Percentiles rank a stretch among this genome's conserved stretches.
phyloP scores from a whole-genome alignment of 768 basidiomycete genomes.

The Naganishia kalamii region DNA sequence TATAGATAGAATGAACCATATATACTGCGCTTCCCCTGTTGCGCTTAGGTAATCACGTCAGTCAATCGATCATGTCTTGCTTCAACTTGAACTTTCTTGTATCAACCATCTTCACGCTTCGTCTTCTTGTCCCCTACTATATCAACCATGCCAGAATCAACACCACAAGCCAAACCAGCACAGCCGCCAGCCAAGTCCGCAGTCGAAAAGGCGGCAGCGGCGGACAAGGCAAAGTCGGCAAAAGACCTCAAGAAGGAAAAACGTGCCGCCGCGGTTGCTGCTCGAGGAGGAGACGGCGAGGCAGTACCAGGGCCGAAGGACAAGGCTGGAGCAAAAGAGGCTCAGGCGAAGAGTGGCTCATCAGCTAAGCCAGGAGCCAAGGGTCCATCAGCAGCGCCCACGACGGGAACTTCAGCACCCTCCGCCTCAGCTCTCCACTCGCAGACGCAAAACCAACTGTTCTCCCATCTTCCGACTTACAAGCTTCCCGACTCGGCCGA shows the following conservation, averaged over 20 bases:
- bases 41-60: neutral
- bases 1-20: neutral
- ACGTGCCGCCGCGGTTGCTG: constrained; percentile 42
- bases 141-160: neutral
- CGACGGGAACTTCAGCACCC: neutral
- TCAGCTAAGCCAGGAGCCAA: neutral
- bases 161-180: neutral
- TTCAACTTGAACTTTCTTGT: too few species aligned
- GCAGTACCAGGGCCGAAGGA: constrained; percentile 6
- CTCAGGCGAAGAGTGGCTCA: neutral
- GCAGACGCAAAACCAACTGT: constrained; percentile 33
- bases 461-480: constrained; percentile 39
- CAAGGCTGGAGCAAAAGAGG: neutral
- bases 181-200: neutral
- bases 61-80: neutral
- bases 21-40: neutral
- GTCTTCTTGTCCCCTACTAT: neutral
- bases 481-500: constrained; percentile 26
- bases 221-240: constrained; percentile 22
- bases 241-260: constrained; percentile 45
- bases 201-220: constrained; percentile 1
- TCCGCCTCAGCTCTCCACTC: constrained; percentile 9
- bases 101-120: too few species aligned
- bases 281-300: constrained; percentile 24
- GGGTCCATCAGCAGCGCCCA: neutral